Percentiles rank a stretch among this genome's conserved stretches.
These are phyloP conservation scores for Cichorium intybus DNA, from an alignment of 140 eudicot genomes.

Conservation along the genomic window DNA sequence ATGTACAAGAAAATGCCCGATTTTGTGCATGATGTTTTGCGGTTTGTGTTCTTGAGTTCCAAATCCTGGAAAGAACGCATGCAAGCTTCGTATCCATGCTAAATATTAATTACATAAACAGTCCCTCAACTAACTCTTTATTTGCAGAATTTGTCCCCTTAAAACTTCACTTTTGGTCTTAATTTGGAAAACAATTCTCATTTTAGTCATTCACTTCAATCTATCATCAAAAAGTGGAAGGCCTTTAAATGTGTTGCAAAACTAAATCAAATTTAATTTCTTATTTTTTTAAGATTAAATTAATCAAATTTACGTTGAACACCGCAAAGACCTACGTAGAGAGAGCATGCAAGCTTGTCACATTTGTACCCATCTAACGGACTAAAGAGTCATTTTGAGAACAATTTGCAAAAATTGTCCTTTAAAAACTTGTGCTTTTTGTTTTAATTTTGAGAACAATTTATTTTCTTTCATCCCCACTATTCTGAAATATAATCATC, in stretches of 20 bases:
- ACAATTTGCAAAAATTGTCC: not conserved
- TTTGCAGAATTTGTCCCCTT: not conserved
- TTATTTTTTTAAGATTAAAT: too few species aligned
- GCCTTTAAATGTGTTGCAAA: too few species aligned
- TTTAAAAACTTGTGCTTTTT: not conserved
- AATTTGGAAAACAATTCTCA: not conserved
- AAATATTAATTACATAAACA: not conserved
- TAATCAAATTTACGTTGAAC: too few species aligned
- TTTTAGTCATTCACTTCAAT: not conserved
- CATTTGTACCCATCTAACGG: too few species aligned
- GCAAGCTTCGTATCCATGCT: not conserved
- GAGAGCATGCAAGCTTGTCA: too few species aligned
- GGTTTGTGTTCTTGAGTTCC: slow-evolving; percentile 33
- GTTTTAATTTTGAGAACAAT: not conserved
- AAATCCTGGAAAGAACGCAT: slow-evolving; percentile 8
- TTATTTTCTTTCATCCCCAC: not conserved
- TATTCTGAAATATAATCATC: too few species aligned
- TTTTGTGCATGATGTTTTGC: slow-evolving; percentile 25
- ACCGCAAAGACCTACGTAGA: too few species aligned
- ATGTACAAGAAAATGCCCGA: slow-evolving; percentile 14
- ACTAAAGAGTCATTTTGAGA: too few species aligned
- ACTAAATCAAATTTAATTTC: too few species aligned
- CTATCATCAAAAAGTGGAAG: too few species aligned
- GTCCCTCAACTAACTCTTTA: not conserved
- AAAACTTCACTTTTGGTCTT: not conserved